Percentiles rank a stretch among this genome's conserved stretches.
These are phyloP conservation scores for Pyrenula aspistea DNA, from an alignment of 495 filamentous ascomycete species.

Conservation along the genomic window DNA sequence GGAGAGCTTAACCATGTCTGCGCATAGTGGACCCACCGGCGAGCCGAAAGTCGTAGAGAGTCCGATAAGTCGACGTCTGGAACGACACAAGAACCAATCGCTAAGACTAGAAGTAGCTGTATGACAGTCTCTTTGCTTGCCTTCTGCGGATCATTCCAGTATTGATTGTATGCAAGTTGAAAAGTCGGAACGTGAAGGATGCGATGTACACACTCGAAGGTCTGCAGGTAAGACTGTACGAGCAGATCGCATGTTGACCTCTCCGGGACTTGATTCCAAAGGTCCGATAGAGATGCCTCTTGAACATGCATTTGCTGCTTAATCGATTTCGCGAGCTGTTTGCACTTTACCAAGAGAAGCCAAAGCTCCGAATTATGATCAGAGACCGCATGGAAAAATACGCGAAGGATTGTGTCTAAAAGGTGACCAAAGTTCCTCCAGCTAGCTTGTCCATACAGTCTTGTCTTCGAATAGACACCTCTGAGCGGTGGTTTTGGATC, in stretches of 20 bases:
- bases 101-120: conserved; percentile 33
- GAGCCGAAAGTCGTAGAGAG: conserved; percentile 22
- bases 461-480: neutral
- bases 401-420: conserved; percentile 14
- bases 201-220: conserved; percentile 35
- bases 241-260: conserved; percentile 16
- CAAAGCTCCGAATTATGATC: conserved; percentile 8
- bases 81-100: conserved; percentile 31
- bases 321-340: neutral
- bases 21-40: conserved; percentile 37
- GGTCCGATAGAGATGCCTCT: conserved; percentile 6
- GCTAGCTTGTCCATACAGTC: conserved; percentile 8
- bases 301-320: conserved; percentile 4
- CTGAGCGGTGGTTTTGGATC: neutral
- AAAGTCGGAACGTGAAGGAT: conserved; percentile 51
- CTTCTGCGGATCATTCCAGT: conserved; percentile 25
- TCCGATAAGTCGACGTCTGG: conserved; percentile 18
- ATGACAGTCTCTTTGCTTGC: conserved; percentile 19
- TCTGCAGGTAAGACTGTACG: conserved; percentile 24
- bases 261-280: conserved; percentile 9
- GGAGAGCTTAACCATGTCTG: conserved; percentile 42
- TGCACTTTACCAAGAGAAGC: neutral
- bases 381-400: conserved; percentile 5
- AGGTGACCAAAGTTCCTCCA: conserved; percentile 15
- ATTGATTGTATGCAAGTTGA: conserved; percentile 28